A percentile compares a stretch with the other conserved stretches of the same genome.
Evolutionary conservation across 2,329 filamentous ascomycete genomes (phyloP).

Genomic region (Trichophyton rubrum): DNA sequence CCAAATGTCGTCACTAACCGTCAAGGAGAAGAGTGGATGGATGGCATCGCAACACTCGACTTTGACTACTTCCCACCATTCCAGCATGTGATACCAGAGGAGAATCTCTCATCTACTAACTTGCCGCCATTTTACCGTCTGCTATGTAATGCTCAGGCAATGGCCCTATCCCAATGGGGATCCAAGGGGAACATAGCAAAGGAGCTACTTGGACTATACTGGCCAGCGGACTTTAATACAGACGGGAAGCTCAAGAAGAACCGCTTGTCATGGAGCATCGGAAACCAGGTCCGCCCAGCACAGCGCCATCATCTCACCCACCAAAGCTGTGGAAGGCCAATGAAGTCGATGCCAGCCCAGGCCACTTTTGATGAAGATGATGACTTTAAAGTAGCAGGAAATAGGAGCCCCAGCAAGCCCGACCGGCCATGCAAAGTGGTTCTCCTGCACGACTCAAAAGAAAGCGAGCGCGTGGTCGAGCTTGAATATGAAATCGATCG

Average conservation of each 20-base stretch:
- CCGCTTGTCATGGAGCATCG: conserved; percentile 8
- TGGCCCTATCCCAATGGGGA: conserved; percentile 3
- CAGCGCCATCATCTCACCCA: conserved; percentile 5
- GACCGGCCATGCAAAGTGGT: conserved; percentile 6
- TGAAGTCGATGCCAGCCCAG: conserved; percentile 3
- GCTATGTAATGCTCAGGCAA: conserved; percentile 7
- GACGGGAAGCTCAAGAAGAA: conserved; percentile 11
- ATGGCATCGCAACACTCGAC: conserved; percentile 10
- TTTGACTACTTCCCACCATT: conserved; percentile 10
- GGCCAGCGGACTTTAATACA: conserved; percentile 11
- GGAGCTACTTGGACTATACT: conserved; percentile 10
- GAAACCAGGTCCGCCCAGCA: neutral
- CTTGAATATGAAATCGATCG: conserved; percentile 9
- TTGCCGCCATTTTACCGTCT: conserved; percentile 10
- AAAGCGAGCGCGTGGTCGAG: conserved; percentile 10
- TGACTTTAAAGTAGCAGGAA: neutral
- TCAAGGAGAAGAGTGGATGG: conserved; percentile 11
- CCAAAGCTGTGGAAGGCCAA: conserved; percentile 10
- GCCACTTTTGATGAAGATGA: neutral
- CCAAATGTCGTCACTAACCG: conserved; percentile 6
- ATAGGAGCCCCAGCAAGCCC: conserved; percentile 3
- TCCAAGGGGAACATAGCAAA: conserved; percentile 9
- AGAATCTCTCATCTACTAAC: conserved; percentile 6
- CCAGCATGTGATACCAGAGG: conserved; percentile 6
- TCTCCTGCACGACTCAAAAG: conserved; percentile 7